phyloP scores from a whole-genome alignment of 306 rosid genomes.

The Urtica urens region DNA sequence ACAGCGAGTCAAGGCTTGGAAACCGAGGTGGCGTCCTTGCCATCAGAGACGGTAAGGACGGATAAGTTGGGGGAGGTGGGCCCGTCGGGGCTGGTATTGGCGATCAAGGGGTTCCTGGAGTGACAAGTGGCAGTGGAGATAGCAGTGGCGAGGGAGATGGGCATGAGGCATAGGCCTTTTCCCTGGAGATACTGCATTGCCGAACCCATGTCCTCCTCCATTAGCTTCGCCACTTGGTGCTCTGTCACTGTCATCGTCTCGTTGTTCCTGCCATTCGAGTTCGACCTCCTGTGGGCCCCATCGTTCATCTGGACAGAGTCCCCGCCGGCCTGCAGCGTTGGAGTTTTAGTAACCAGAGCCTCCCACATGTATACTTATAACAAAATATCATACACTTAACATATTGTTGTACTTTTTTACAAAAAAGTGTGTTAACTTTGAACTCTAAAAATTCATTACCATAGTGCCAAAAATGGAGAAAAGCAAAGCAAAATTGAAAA shows the following conservation, averaged over 20 bases:
- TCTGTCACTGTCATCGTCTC: slow-evolving; percentile 72
- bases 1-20: slow-evolving; percentile 53
- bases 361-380: no score
- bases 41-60: slow-evolving; percentile 48
- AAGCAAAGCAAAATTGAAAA: no score
- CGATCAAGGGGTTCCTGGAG: slow-evolving; percentile 43
- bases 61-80: slow-evolving; percentile 90
- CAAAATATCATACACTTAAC: no score
- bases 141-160: slow-evolving; percentile 86
- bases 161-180: slow-evolving; percentile 97
- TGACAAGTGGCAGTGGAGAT: slow-evolving; percentile 83
- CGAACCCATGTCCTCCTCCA: slow-evolving; percentile 98
- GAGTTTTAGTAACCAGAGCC: no score
- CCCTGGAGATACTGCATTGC: slow-evolving; percentile 98
- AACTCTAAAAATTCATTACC: no score
- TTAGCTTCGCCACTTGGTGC: slow-evolving; percentile 87
- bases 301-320: slow-evolving; percentile 47
- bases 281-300: slow-evolving; percentile 18
- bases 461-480: no score
- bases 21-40: slow-evolving; percentile 59
- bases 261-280: slow-evolving; percentile 24
- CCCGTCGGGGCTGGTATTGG: slow-evolving; percentile 40
- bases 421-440: no score
- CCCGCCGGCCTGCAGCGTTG: slow-evolving; percentile 71
- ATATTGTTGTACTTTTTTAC: no score